phyloP scores from a whole-genome alignment of 805 yeast genomes.

The Kuraishia capsulata region DNA sequence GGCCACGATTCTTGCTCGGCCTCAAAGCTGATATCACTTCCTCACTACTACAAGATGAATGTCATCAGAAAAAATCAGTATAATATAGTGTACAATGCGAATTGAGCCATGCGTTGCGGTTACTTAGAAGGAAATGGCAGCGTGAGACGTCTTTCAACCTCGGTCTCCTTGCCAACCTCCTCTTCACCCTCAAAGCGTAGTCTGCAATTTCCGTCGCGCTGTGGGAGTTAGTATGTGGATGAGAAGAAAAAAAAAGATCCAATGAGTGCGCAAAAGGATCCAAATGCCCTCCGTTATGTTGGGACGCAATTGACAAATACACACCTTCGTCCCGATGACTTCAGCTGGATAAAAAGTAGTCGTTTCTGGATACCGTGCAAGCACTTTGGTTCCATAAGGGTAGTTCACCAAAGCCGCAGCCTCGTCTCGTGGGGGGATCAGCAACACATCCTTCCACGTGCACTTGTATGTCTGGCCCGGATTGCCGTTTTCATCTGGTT shows the following conservation, averaged over 20 bases:
- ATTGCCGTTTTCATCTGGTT: conserved; percentile 88
- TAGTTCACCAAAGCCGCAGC: conserved; percentile 37
- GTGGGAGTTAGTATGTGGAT: not conserved
- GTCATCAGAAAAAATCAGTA: too few relatives aligned
- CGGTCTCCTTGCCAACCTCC: conserved; percentile 91
- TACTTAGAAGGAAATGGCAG: conserved; percentile 52
- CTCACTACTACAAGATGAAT: too few relatives aligned
- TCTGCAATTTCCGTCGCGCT: conserved; percentile 65
- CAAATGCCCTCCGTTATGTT: too few relatives aligned
- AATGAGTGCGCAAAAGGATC: not conserved
- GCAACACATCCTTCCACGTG: conserved; percentile 66
- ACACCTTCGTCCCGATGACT: conserved; percentile 57
- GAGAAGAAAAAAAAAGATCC: too few relatives aligned
- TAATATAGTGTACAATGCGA: too few relatives aligned
- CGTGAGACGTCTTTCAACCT: conserved; percentile 78
- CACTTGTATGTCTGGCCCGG: conserved; percentile 84
- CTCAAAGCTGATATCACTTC: too few relatives aligned
- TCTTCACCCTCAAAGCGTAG: conserved; percentile 94
- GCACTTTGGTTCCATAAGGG: conserved; percentile 70
- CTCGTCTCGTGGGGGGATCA: conserved; percentile 51
- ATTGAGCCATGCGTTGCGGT: not conserved
- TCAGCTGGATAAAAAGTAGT: conserved; percentile 95
- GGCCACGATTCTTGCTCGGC: too few relatives aligned
- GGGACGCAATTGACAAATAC: too few relatives aligned
- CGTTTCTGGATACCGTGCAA: conserved; percentile 95